Base-by-base conservation (phyloP, 179 eudicot genomes). In the Spergularia azorica region DNA sequence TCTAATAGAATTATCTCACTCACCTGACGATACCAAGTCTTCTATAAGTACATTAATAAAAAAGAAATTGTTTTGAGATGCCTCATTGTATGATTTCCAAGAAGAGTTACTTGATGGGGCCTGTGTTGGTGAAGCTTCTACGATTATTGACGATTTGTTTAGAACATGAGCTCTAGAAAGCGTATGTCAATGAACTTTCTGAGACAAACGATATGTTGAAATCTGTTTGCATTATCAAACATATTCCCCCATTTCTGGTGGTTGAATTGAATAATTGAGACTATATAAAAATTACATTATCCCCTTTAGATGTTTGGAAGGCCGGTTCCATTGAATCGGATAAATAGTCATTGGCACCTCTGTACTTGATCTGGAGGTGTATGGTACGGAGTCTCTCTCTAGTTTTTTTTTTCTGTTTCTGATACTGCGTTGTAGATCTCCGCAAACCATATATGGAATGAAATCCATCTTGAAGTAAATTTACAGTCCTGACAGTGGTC, bases 91-190 rank as follows among this genome's bases (percentile, higher is more conserved):
- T 18, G 51, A 46, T 18, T 26, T 3, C 32, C 3, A 17, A 43
- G 17, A 46, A 46, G 71, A 46, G 72, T 69, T 52, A 21, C 64
- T 36, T 4, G 13, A 69, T 21, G 72, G 58, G 21, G 41, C 59
- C 59, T 20, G 8, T 51, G 18, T 18, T 46, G 21, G 26, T 20
- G 36, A 51, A 51, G 59, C 38, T 48, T 18, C 39, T 18, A 39
- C 59, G 1, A 10, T 50, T 50, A 2, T 67, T 48, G 36, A 5
- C 52, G 38, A 7, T 67, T 6, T 3, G 20, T 11, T 18, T 11
- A 48, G 55, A 21, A 68, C 12, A 48, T 38, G 12, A 11, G 72
- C 39, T 52, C 57, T 12, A 14, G 41, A 26, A 51, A n/a, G 6
- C 39, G 41, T 4, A 12, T 3, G 11, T 20, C 70, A 16, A 3